Evolutionary conservation across 2,329 filamentous ascomycete species (phyloP).

Genomic region (Clonostachys solani): DNA sequence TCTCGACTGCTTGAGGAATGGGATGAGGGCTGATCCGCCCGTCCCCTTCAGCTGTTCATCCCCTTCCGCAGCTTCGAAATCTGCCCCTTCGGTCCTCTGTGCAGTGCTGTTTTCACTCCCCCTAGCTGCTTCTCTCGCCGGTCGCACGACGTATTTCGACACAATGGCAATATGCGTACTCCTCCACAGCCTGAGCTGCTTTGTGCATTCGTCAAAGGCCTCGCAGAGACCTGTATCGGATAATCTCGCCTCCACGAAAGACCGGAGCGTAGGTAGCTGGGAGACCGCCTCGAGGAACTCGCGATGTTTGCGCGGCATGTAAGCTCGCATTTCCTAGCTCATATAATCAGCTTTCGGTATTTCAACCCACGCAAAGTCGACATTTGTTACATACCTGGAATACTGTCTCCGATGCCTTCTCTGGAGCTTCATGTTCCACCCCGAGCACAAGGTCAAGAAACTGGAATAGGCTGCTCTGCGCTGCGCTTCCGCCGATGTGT

Average conservation of each 20-base stretch:
- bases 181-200: slow-evolving; percentile 7
- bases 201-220: slow-evolving; percentile 5
- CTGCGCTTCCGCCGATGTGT: slow-evolving; percentile 10
- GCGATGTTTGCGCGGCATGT: slow-evolving; percentile 10
- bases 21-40: slow-evolving; percentile 6
- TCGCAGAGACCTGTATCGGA: slow-evolving; percentile 1
- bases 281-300: slow-evolving; percentile 6
- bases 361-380: background rate
- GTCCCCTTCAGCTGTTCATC: slow-evolving; percentile 5
- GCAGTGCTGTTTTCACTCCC: background rate
- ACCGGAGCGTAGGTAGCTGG: slow-evolving; percentile 5
- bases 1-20: slow-evolving; percentile 6
- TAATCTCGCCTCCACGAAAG: slow-evolving; percentile 3
- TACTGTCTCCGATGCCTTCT: slow-evolving; percentile 1
- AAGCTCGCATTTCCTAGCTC: slow-evolving; percentile 4
- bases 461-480: slow-evolving; percentile 11
- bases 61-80: background rate
- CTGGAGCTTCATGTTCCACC: slow-evolving; percentile 4
- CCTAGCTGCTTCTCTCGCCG: slow-evolving; percentile 1
- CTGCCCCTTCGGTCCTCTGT: background rate
- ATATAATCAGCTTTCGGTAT: background rate
- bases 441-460: slow-evolving; percentile 9
- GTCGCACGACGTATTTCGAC: slow-evolving; percentile 10
- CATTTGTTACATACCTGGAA: slow-evolving; percentile 5
- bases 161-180: slow-evolving; percentile 10